These are phyloP conservation scores for Xylaria scruposa DNA, from an alignment of 495 filamentous ascomycete genomes.

Conservation along the genomic window DNA sequence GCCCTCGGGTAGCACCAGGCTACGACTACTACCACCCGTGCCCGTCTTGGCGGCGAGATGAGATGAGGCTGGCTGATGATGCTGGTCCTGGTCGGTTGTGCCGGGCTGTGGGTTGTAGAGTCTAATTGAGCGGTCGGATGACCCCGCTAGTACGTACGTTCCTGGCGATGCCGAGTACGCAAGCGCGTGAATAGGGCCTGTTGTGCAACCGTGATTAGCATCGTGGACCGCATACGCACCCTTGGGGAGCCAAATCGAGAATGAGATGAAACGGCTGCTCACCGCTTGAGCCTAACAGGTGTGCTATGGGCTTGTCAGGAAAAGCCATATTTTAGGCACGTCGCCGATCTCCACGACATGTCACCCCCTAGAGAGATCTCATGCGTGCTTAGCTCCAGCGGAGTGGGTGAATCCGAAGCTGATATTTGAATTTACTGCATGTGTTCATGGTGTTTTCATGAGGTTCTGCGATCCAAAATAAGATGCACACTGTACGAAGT, in stretches of 20 bases:
- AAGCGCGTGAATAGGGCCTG: slow-evolving; percentile 76
- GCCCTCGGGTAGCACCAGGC: slow-evolving; percentile 40
- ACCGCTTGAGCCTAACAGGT: slow-evolving; percentile 56
- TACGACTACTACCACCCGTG: background rate
- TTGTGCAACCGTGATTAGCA: slow-evolving; percentile 20
- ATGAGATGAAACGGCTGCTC: slow-evolving; percentile 12
- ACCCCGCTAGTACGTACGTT: slow-evolving; percentile 85
- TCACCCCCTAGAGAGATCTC: slow-evolving; percentile 9
- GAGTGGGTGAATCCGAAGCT: background rate
- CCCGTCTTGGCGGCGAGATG: slow-evolving; percentile 42
- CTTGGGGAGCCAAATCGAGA: background rate
- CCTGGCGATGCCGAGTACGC: slow-evolving; percentile 71
- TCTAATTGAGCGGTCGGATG: slow-evolving; percentile 81
- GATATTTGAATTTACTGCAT: slow-evolving; percentile 11
- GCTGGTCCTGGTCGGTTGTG: slow-evolving; percentile 42
- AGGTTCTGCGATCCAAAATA: background rate
- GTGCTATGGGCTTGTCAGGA: slow-evolving; percentile 50
- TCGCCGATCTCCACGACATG: slow-evolving; percentile 33
- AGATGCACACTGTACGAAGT: background rate
- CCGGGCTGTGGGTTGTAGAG: slow-evolving; percentile 71
- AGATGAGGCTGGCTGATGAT: slow-evolving; percentile 39
- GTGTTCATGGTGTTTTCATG: slow-evolving; percentile 12
- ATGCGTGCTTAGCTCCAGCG: slow-evolving; percentile 6
- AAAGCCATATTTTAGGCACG: slow-evolving; percentile 40
- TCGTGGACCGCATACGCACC: background rate